phyloP scores from a whole-genome alignment of 805 yeast species.

The Cyberlindnera mississippiensis region DNA sequence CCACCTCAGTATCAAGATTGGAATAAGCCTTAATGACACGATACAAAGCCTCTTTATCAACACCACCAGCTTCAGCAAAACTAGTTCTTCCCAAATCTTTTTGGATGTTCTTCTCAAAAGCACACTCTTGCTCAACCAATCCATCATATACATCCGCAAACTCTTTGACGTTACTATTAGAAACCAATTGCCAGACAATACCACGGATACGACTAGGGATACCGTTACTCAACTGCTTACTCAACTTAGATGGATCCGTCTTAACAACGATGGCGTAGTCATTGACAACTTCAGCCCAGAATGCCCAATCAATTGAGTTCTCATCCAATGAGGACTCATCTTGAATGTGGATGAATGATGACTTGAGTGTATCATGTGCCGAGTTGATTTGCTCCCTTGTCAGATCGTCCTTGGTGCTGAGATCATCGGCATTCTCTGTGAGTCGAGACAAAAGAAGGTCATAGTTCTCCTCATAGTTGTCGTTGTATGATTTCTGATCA shows the following conservation, averaged over 20 bases:
- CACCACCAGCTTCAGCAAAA: slow-evolving; percentile 53
- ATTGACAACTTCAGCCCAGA: slow-evolving; percentile 81
- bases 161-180: slow-evolving; percentile 64
- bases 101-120: slow-evolving; percentile 70
- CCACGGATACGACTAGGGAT: slow-evolving; percentile 86
- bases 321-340: not conserved
- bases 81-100: slow-evolving; percentile 85
- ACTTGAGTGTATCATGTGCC: slow-evolving; percentile 43
- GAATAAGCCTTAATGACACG: slow-evolving; percentile 82
- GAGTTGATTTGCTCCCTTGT: slow-evolving; percentile 49
- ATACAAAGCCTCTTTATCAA: slow-evolving; percentile 61
- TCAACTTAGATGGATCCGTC: slow-evolving; percentile 54
- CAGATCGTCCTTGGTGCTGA: slow-evolving; percentile 44
- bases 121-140: slow-evolving; percentile 50
- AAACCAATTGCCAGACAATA: slow-evolving; percentile 86
- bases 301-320: slow-evolving; percentile 63
- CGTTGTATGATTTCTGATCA: slow-evolving; percentile 12
- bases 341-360: slow-evolving; percentile 16
- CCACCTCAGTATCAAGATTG: slow-evolving; percentile 85
- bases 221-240: slow-evolving; percentile 63
- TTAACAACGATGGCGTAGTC: slow-evolving; percentile 69
- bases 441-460: slow-evolving; percentile 60
- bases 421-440: slow-evolving; percentile 50
- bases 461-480: slow-evolving; percentile 38
- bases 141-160: slow-evolving; percentile 31